Conservation (phyloP, 2,329 filamentous ascomycete species). For the Parastagonospora avenae region DNA sequence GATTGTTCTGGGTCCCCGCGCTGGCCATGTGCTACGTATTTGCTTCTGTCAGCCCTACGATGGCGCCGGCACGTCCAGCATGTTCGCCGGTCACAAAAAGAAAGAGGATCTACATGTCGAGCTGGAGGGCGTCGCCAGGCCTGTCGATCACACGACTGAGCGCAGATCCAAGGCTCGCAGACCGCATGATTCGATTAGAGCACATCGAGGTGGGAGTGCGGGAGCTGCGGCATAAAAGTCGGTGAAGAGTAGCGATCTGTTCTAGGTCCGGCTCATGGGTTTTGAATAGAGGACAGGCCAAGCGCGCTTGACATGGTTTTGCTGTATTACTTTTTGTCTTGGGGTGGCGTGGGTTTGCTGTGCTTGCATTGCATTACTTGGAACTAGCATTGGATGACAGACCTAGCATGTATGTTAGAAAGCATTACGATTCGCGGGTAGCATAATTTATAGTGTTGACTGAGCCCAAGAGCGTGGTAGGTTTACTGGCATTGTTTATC, state of each 20-base stretch:
- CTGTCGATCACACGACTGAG: neutral
- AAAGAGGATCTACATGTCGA: constrained; percentile 1
- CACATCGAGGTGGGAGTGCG: neutral
- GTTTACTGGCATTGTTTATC: no score
- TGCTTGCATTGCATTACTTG: no score
- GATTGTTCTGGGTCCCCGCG: constrained; percentile 5
- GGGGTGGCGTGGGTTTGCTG: no score
- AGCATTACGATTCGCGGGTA: no score
- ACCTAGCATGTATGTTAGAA: no score
- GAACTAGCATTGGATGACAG: no score
- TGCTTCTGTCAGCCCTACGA: constrained; percentile 47
- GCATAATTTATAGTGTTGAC: no score
- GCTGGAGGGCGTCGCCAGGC: neutral
- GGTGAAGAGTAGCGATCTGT: neutral
- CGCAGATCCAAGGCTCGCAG: neutral
- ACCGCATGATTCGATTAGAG: neutral
- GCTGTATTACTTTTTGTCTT: neutral
- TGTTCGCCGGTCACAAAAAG: constrained; percentile 5
- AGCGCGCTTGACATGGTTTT: neutral
- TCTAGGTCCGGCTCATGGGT: neutral
- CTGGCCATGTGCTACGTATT: constrained; percentile 32
- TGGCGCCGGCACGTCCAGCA: constrained; percentile 16
- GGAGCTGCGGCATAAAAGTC: neutral
- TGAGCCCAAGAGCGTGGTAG: no score
- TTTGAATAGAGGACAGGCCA: neutral